Evolutionary conservation across 176 grass and related monocot species (phyloP), one percentile per base, ranked within the genome.

Genomic region (Lolium perenne): DNA sequence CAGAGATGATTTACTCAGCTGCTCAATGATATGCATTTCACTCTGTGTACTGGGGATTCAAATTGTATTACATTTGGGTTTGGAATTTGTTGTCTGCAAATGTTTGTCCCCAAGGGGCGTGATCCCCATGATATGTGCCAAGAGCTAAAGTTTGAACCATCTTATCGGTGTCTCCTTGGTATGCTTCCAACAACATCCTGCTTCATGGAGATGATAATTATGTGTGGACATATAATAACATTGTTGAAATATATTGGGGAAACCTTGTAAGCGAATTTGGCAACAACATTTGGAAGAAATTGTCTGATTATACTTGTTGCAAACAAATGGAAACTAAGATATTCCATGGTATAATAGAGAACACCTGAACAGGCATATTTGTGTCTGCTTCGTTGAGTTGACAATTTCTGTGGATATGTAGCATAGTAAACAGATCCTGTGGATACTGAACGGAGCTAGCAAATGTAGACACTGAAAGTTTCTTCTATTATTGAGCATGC

Each of bases 401-500:
- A 26, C 6, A 2, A 68, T 53, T 68, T 53, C 46, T 73, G 2
- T 21, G 62, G 23, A 53, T 60, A 20, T 43, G 43, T 25, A 48
- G 17, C 78, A 45, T n/a, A 23, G 76, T 56, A 0, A 35, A 35
- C 32, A 35, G 32, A 35, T 35, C 4, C 41, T 43, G 41, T 43
- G 7, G 41, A 43, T 43, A 43, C 7, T 65, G 57, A 74, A 25
- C 16, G 45, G 68, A 73, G 43, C 21, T 71, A 50, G 13, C 54
- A 83, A 49, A 6, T 82, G 41, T 10, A 8, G 87, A 78, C 83
- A 51, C 64, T 71, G 59, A 49, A 41, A 17, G 49, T 47, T 38
- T 77, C 59, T 25, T 81, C 60, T n/a, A 17, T 63, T 73, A 78
- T 76, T 82, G 45, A 68, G 60, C 53, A 74, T 70, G 55, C 48